Conservation (phyloP, 129 eudicot species). For the Sambucus nigra region DNA sequence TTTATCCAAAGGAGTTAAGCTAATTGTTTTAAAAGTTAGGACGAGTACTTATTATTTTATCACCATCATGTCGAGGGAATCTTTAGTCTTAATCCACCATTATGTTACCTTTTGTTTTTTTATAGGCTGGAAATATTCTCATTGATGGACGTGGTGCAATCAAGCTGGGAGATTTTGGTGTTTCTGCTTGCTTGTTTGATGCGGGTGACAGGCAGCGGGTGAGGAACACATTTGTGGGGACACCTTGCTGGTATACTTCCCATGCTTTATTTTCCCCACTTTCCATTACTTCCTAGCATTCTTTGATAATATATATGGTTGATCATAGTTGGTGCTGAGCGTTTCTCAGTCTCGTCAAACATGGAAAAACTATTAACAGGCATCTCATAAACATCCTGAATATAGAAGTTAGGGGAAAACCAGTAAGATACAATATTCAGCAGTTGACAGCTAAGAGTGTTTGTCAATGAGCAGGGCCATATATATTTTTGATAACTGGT, state of each 20-base stretch:
- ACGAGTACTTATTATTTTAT: too few relatives aligned
- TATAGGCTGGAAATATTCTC: slow-evolving; percentile 88
- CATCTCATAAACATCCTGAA: neutral
- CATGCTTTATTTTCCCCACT: neutral
- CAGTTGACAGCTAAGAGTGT: neutral
- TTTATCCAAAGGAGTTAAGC: neutral
- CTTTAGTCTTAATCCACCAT: slow-evolving; percentile 1
- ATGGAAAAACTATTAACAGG: neutral
- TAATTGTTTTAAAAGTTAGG: too few relatives aligned
- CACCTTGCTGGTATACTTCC: slow-evolving; percentile 79
- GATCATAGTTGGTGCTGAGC: neutral
- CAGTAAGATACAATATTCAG: neutral
- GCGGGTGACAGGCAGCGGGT: slow-evolving; percentile 73
- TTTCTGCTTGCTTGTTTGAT: slow-evolving; percentile 93
- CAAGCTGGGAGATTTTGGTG: slow-evolving; percentile 95
- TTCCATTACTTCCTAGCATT: neutral
- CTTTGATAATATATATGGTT: slow-evolving; percentile 4
- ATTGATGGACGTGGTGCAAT: slow-evolving; percentile 63
- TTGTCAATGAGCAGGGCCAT: neutral
- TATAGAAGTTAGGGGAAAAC: neutral
- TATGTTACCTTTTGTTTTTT: neutral
- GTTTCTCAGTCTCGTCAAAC: neutral
- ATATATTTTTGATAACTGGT: neutral
- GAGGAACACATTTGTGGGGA: slow-evolving; percentile 90
- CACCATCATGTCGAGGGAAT: too few relatives aligned